A percentile compares a stretch with the other conserved stretches of the same genome.
Evolutionary conservation across 768 basidiomycete species (phyloP).

Genomic region (Lentinula guzmanii): DNA sequence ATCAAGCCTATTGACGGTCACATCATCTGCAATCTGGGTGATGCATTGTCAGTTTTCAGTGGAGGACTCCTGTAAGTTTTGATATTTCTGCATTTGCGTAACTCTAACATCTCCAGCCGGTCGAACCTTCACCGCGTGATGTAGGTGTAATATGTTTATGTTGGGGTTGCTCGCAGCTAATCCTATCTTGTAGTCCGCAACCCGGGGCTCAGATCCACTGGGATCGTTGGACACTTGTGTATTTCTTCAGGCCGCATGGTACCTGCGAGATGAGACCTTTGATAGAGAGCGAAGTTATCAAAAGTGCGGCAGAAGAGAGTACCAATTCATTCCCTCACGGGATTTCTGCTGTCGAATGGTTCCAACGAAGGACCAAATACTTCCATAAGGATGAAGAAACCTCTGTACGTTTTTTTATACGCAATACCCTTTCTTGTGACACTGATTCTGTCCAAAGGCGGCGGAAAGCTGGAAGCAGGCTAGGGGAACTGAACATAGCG

Average conservation of each 20-base stretch:
- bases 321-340: slow-evolving; percentile 15
- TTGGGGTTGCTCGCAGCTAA: background rate
- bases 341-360: slow-evolving; percentile 22
- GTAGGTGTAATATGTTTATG: slow-evolving; percentile 13
- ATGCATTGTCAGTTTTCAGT: slow-evolving; percentile 40
- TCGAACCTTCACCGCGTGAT: slow-evolving; percentile 48
- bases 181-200: slow-evolving; percentile 23
- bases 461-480: too few relatives aligned
- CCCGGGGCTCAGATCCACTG: slow-evolving; percentile 32
- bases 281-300: slow-evolving; percentile 26
- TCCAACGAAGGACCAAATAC: slow-evolving; percentile 18
- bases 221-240: slow-evolving; percentile 42
- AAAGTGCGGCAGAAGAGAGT: slow-evolving; percentile 23
- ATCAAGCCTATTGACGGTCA: slow-evolving; percentile 36
- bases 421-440: too few relatives aligned
- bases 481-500: too few relatives aligned
- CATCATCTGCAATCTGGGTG: slow-evolving; percentile 38
- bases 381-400: slow-evolving; percentile 14
- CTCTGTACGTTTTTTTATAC: too few relatives aligned
- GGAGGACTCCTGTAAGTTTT: slow-evolving; percentile 31
- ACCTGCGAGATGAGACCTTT: slow-evolving; percentile 28
- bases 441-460: too few relatives aligned
- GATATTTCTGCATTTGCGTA: too few relatives aligned
- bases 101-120: slow-evolving; percentile 9
- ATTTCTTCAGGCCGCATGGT: slow-evolving; percentile 40